Evolutionary conservation across 345 rosid species (phyloP), one percentile per base, ranked within the genome.

Genomic region (Excoecaria cochinchinensis): DNA sequence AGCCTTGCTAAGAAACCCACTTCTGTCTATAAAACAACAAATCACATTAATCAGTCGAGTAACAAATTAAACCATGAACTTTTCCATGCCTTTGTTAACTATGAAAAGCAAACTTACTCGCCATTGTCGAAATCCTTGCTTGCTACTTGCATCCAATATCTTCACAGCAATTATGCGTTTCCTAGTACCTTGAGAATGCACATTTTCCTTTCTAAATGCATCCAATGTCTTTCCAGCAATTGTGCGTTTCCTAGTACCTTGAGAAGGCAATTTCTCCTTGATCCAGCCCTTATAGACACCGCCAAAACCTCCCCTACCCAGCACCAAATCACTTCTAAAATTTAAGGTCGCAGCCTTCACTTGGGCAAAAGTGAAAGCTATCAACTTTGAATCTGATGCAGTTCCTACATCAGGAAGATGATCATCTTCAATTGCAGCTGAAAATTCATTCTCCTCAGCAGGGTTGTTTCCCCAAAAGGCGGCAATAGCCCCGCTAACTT

Each of bases 241-340:
- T 31, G 65, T 22, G 3, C 40, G 11, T 55, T 44, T 63, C 74
- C 59, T 70, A n/a, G 48, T 44, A 42, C 70, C 65, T 1, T 31
- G 52, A 5, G n/a, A 42, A 39, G 71, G 75, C 19, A 59, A 21
- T 13, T 63, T 77, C 74, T 70, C 75, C 74, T 24, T 64, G 55
- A 77, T 73, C 70, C 71, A 77, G 58, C 79, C 79, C 65, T 70
- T 77, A 21, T 70, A 70, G 4, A 67, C 72, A 4, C 67, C 66
- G 42, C 79, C 79, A 52, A 77, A 70, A 36, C 80, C 75, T 39
- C 80, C 80, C n/a, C 5, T 71, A 24, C 80, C 80, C n/a, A 77
- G 17, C 21, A 62, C n/a, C 80, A 52, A 40, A 39, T 64, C 19
- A 4, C 15, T 10, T 24, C 50, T 62, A 71, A 77, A 77, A 71